Conservation (phyloP, 805 yeast species). For the Candida odintsovae region DNA sequence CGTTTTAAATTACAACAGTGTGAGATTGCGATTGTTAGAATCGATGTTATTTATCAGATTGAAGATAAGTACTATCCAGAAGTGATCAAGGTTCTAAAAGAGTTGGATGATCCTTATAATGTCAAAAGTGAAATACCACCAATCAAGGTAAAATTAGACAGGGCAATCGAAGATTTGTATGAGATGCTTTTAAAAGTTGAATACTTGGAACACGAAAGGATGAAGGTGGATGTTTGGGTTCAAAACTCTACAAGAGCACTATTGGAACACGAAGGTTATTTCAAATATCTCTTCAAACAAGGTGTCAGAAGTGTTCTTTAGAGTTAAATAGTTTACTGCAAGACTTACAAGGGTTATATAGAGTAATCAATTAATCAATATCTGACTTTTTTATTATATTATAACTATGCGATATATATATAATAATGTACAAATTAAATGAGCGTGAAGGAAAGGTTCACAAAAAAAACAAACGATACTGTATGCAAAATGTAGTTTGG, state of each 20-base stretch:
- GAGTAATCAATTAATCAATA: no score
- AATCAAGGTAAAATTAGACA: not conserved
- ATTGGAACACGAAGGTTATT: constrained; percentile 2
- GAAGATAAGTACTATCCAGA: constrained; percentile 3
- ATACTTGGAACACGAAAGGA: constrained; percentile 8
- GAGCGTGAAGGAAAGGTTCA: no score
- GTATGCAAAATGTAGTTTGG: not conserved
- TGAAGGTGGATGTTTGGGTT: constrained; percentile 1
- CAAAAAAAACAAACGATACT: not conserved
- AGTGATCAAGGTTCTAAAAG: constrained; percentile 2
- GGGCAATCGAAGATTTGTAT: not conserved
- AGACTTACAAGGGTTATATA: no score
- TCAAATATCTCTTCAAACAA: not conserved
- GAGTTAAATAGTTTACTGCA: no score
- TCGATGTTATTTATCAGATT: constrained; percentile 2
- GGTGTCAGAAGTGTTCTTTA: not conserved
- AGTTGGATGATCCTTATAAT: constrained; percentile 10
- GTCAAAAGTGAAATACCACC: constrained; percentile 5
- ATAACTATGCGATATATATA: no score
- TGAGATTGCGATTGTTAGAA: constrained; percentile 5
- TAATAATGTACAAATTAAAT: no score
- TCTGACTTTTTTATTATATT: no score
- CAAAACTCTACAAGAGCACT: not conserved
- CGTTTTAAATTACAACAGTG: constrained; percentile 7
- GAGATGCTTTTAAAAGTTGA: constrained; percentile 5